Percentiles rank a stretch among this genome's conserved stretches.
Conservation (phyloP, 2,329 filamentous ascomycete species). For the Colletotrichum plurivorum region DNA sequence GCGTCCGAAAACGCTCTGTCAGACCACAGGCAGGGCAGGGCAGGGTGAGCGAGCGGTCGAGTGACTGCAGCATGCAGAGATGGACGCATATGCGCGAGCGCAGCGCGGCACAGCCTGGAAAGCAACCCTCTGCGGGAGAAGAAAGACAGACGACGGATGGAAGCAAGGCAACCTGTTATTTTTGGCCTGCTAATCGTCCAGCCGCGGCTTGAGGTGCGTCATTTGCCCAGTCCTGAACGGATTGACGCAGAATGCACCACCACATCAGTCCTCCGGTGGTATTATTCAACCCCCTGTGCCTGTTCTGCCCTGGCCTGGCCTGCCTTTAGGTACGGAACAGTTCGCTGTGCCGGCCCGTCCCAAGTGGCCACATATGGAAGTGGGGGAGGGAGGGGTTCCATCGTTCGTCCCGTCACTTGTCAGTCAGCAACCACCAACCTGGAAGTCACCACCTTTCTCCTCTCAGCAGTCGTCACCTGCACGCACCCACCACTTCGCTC, state of each 20-base stretch:
- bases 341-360: constrained; percentile 29
- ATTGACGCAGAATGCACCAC: neutral
- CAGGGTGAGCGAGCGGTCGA: no score
- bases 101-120: no score
- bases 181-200: constrained; percentile 4
- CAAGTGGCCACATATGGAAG: constrained; percentile 2
- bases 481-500: constrained; percentile 20
- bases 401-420: constrained; percentile 16
- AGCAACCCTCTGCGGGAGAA: no score
- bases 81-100: no score
- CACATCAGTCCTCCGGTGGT: no score
- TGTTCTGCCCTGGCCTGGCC: no score
- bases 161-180: constrained; percentile 3
- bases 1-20: no score
- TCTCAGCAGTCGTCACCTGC: constrained; percentile 1
- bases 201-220: constrained; percentile 12
- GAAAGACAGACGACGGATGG: no score
- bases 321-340: neutral
- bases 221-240: constrained; percentile 16
- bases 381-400: constrained; percentile 4
- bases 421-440: constrained; percentile 12
- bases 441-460: constrained; percentile 16
- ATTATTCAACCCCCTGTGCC: no score
- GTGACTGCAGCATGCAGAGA: no score
- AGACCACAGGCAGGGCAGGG: no score